Evolutionary conservation across 352 stramenopile genomes (phyloP).

Genomic region (Phytophthora pini): DNA sequence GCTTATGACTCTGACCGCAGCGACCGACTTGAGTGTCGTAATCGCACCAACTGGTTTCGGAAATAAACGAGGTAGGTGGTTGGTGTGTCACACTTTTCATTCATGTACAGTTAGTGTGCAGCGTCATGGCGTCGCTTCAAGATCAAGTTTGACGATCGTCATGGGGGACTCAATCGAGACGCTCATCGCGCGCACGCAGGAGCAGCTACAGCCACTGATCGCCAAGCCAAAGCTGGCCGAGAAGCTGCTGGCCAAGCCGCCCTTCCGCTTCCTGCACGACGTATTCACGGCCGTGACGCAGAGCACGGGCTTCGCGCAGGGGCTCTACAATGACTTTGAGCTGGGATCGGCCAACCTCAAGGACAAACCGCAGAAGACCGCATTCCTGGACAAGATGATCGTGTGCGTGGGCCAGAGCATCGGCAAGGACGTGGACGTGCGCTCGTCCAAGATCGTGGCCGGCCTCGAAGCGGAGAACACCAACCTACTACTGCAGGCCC

Average conservation of each 20-base stretch:
- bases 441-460: slow-evolving; percentile 87
- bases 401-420: slow-evolving; percentile 72
- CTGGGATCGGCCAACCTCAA: slow-evolving; percentile 85
- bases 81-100: no score
- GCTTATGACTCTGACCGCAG: no score
- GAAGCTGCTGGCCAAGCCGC: slow-evolving; percentile 95
- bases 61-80: no score
- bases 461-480: slow-evolving; percentile 87
- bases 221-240: slow-evolving; percentile 94
- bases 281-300: slow-evolving; percentile 90
- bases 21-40: no score
- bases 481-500: slow-evolving; percentile 77
- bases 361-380: slow-evolving; percentile 86
- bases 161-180: slow-evolving; percentile 72
- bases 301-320: slow-evolving; percentile 87
- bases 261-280: slow-evolving; percentile 97
- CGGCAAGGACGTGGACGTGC: slow-evolving; percentile 74
- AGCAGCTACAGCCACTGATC: slow-evolving; percentile 90
- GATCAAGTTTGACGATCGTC: not conserved
- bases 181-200: slow-evolving; percentile 82
- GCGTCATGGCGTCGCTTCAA: not conserved
- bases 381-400: slow-evolving; percentile 90
- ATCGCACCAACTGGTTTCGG: no score
- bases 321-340: slow-evolving; percentile 85
- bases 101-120: no score